Evolutionary conservation across 1,284 basidiomycete genomes (phyloP).

Genomic region (Cryptococcus sp.): DNA sequence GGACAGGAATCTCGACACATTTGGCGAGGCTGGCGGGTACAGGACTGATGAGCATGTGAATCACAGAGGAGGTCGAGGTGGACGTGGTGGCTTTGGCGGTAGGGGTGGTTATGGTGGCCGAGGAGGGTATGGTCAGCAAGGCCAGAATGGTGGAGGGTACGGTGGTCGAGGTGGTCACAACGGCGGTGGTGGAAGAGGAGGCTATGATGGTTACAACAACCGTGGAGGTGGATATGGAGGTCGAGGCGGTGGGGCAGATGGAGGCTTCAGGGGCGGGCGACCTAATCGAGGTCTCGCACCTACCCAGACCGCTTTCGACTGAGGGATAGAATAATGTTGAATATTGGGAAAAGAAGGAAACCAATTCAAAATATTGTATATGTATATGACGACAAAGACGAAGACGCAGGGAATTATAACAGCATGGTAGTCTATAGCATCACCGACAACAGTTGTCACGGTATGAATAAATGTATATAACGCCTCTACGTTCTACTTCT

Average conservation of each 20-base stretch:
- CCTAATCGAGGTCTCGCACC: background rate
- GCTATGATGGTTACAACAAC: background rate
- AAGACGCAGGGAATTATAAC: too few relatives aligned
- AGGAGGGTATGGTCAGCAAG: slow-evolving; percentile 12
- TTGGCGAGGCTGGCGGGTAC: slow-evolving; percentile 41
- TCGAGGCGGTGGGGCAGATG: slow-evolving; percentile 4
- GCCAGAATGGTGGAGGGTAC: slow-evolving; percentile 11
- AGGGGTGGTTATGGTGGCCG: slow-evolving; percentile 8
- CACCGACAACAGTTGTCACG: too few relatives aligned
- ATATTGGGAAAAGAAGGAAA: too few relatives aligned
- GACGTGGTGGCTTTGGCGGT: slow-evolving; percentile 13
- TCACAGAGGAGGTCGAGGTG: slow-evolving; percentile 9
- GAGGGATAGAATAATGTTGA: too few relatives aligned
- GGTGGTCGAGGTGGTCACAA: slow-evolving; percentile 5
- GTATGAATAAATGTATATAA: background rate
- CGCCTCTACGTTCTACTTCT: too few relatives aligned
- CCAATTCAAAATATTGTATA: too few relatives aligned
- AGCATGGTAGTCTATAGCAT: too few relatives aligned
- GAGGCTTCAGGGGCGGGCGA: slow-evolving; percentile 6
- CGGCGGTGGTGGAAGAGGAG: slow-evolving; percentile 5
- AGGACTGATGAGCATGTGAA: slow-evolving; percentile 1
- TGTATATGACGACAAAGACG: too few relatives aligned
- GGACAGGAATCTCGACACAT: slow-evolving; percentile 42
- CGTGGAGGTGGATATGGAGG: slow-evolving; percentile 5
- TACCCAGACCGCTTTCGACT: background rate